Evolutionary conservation across 805 yeast species (phyloP), one percentile per base, ranked within the genome.

Genomic region (Yamadazyma sp.): DNA sequence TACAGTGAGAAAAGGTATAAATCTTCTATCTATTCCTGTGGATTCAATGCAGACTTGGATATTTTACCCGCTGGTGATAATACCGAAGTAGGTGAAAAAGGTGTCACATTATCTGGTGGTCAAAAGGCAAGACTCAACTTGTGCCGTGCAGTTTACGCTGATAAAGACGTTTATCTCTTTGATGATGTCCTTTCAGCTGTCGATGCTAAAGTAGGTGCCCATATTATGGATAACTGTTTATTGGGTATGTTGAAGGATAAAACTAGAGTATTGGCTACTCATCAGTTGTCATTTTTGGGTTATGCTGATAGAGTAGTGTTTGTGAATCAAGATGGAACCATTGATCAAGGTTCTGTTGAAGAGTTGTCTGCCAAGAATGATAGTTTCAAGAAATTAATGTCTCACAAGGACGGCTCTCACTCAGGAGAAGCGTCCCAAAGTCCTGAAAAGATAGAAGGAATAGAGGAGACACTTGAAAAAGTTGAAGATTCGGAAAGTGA

Each of bases 101-200:
- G 67, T 21, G 56, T 62, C 16, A 62, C 66, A 0, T 53, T 62
- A 35, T 59, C 65, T 18, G 67, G 67, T 12, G 67, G 67, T 19
- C 67, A 62, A 44, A 60, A 61, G 42, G 64, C 67, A 1, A 44
- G 67, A 42, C 47, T 60, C 35, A 58, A 54, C 39, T 50, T 62
- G 26, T 66, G 67, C 2, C 48, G 67, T 39, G 62, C 66, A 6
- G 59, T 62, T 10, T 60, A 60, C 45, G 54, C 60, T 4, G 44
- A 57, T 31, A 49, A 39, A 21, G 65, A 60, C 32, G 56, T 59
- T 15, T 49, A 58, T 25, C 48, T 62, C 10, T 34, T 59, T 39
- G 65, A 60, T 47, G 67, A 60, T 45, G 67, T 61, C 8, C 50
- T 61, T 28, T 52, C 60, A 27, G 67, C 67, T 3, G 67, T 62